Evolutionary conservation across 2,329 filamentous ascomycete species (phyloP), one percentile per base, ranked within the genome.

Genomic region (Trichoderma sp.): DNA sequence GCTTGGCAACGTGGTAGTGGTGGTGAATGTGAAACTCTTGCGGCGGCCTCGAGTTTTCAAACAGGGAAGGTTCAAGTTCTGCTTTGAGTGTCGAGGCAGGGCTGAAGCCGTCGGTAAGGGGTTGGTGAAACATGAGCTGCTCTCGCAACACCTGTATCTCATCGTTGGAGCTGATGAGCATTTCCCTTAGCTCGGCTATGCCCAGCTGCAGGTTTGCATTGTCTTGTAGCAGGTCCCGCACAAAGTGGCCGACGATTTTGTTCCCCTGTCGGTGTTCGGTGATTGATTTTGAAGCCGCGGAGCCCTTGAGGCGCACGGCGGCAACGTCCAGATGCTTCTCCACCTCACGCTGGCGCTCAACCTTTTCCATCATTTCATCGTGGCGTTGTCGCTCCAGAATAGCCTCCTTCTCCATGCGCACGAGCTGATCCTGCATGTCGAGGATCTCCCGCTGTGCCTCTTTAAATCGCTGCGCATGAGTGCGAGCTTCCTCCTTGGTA

Each of bases 141-240:
- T 97, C 93, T 30, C 95, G 88, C 24, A 99, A 83, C 57, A 88
- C 89, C 79, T 97, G 94, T 3, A 98, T 96, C 82, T 99, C 95
- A 77, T 97, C 93, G 78, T 98, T 97, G 3, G 95, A 97, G 79
- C 89, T 94, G 77, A 94, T 88, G 26, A 99, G 86, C 90, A 99
- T 91, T 79, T 97, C 95, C 21, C 95, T 88, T 62, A 99, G 84
- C 83, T 99, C 96, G 67, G 95, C 89, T 73, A 98, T 97, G 18
- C 94, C 94, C 74, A 96, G 87, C 80, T 99, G 96, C 58, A 99
- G 84, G 76, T 94, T 97, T 11, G 95, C 94, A 78, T 99, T 99
- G 80, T 99, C 96, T 77, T 97, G 92, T 21, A 99, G 85, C 71
- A 99, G 93, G 80, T 98, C 96, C 76, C 95, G 94, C 71, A 99